Conservation (phyloP, 148 eudicot genomes). For the Heliosperma pusillum region DNA sequence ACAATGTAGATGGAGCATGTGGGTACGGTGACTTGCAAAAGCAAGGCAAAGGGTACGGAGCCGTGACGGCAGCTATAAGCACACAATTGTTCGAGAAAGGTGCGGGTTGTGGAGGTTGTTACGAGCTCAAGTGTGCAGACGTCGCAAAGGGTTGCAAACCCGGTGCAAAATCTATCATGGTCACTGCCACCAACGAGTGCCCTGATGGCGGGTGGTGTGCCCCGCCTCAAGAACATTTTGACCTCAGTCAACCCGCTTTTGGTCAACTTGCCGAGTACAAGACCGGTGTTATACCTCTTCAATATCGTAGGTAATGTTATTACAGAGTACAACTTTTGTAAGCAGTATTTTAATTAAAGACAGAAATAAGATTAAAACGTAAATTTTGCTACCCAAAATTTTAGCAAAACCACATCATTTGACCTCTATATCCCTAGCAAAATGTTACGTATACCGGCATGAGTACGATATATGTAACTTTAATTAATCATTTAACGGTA, state of each 20-base stretch:
- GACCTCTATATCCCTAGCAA: too few species aligned
- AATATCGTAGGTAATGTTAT: slow-evolving; percentile 50
- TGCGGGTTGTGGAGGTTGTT: slow-evolving; percentile 62
- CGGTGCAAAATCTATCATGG: slow-evolving; percentile 31
- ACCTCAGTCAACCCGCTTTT: slow-evolving; percentile 61
- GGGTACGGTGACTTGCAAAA: slow-evolving; percentile 48
- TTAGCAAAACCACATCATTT: too few species aligned
- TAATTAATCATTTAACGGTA: too few species aligned
- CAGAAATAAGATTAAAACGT: too few species aligned
- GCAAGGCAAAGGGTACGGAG: slow-evolving; percentile 39
- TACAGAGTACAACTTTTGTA: too few species aligned
- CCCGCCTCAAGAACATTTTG: slow-evolving; percentile 65
- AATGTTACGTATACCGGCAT: too few species aligned
- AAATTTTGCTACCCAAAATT: too few species aligned
- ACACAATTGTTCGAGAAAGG: slow-evolving; percentile 56
- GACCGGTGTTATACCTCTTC: slow-evolving; percentile 63
- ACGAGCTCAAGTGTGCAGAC: slow-evolving; percentile 47
- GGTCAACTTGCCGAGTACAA: slow-evolving; percentile 45
- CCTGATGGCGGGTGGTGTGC: slow-evolving; percentile 74
- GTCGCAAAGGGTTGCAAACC: slow-evolving; percentile 44
- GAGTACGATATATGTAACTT: too few species aligned
- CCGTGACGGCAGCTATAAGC: slow-evolving; percentile 57
- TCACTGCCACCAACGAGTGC: slow-evolving; percentile 71
- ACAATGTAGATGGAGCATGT: slow-evolving; percentile 59
- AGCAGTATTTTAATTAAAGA: too few species aligned